phyloP scores from a whole-genome alignment of 805 yeast species.

The Pichia rugopelliculosa region DNA sequence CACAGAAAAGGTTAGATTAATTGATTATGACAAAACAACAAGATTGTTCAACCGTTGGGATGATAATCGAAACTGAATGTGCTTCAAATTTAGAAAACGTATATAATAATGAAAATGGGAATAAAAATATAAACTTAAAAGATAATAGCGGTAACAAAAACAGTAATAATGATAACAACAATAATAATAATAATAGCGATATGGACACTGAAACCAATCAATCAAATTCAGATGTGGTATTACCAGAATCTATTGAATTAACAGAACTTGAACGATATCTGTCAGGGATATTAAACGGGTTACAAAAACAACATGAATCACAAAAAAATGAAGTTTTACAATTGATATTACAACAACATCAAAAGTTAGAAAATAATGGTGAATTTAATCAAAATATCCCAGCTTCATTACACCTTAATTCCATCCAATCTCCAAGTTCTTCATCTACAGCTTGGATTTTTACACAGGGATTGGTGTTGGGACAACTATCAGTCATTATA shows the following conservation, averaged over 20 bases:
- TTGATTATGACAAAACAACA: background rate
- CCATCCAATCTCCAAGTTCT: conserved; percentile 2
- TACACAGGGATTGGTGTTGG: conserved; percentile 66
- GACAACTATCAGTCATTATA: conserved; percentile 65
- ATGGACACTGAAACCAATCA: background rate
- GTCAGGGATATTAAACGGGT: conserved; percentile 4
- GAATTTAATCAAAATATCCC: background rate
- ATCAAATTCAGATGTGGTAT: background rate
- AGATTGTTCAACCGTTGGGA: background rate
- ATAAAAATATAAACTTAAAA: no score
- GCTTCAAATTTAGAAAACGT: background rate
- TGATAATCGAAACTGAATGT: background rate
- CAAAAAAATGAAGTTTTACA: conserved; percentile 9
- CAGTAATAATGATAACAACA: background rate
- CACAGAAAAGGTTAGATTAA: no score
- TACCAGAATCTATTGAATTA: background rate
- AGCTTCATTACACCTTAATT: conserved; percentile 3
- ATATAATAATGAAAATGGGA: background rate
- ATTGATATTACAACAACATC: conserved; percentile 9
- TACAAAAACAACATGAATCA: conserved; percentile 17
- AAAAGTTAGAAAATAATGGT: background rate
- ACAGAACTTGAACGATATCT: conserved; percentile 6
- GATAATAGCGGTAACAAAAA: no score
- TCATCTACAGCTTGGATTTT: conserved; percentile 46
- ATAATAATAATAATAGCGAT: background rate